Evolutionary conservation across 345 rosid genomes (phyloP), one percentile per base, ranked within the genome.

Genomic region (Eutrema japonicum): DNA sequence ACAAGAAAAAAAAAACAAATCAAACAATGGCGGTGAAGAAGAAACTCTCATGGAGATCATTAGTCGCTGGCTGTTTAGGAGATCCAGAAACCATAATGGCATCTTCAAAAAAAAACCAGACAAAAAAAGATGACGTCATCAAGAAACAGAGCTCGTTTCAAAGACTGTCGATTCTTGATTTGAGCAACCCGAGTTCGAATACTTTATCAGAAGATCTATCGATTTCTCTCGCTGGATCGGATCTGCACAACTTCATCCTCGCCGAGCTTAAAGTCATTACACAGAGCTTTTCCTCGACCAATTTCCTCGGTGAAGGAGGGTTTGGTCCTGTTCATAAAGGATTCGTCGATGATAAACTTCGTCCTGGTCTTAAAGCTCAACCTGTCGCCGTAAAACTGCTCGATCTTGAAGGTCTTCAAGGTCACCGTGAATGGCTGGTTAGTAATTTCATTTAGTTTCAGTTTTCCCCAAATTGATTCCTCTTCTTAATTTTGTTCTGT

Each of bases 351-450:
- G 98, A 93, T 48, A 88, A 87, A 80, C 88, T 93, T 47, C 82
- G 90, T 50, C 92, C 87, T 29, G 93, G 98, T 40, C 82, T 93
- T 73, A 82, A 85, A 72, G 92, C 96, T 35, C 96, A 89, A 72
- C 89, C 98, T 10, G 98, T 93, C 0, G 98, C 98, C 4, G 96
- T 93, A 18, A 93, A 93, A 85, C 80, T 80, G 10, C 69, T 93
- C 63, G 92, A 93, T 68, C 83, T 85, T 68, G 96, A 93, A 3
- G 96, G 98, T 36, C 69, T 85, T 76, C 98, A 93, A 67, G 98
- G 98, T 49, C 98, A 93, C 52, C 82, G 72, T 42, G 98, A 93
- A 82, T 93, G 98, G 98, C 70, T 93, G 96, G 98, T 92, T 26
- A 66, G 96, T 82, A 4, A 6, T 6, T 63, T 37, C 7, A 3